A percentile compares a stretch with the other conserved stretches of the same genome.
Evolutionary conservation across 2,329 filamentous ascomycete species (phyloP).

Genomic region (Parastagonospora nodorum): DNA sequence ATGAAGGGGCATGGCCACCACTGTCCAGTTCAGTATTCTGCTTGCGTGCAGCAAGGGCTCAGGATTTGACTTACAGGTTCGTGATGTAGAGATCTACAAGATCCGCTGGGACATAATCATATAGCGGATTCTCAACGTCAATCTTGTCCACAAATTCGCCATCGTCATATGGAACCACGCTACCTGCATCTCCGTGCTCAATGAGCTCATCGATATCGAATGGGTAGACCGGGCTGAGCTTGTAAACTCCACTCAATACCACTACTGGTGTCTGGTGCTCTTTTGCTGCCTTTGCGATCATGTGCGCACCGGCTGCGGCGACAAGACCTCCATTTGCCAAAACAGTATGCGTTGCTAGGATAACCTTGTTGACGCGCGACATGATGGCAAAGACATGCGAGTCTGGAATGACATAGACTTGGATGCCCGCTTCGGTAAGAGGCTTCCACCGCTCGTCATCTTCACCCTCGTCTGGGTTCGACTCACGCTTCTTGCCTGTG

Average conservation of each 20-base stretch:
- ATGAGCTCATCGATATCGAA: slow-evolving; percentile 81
- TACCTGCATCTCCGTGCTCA: slow-evolving; percentile 82
- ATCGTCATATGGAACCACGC: slow-evolving; percentile 77
- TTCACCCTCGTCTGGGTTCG: slow-evolving; percentile 58
- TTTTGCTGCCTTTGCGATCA: slow-evolving; percentile 83
- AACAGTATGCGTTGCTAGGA: slow-evolving; percentile 84
- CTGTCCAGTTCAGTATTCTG: slow-evolving; percentile 44
- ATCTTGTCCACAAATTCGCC: slow-evolving; percentile 78
- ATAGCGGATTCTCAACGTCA: slow-evolving; percentile 77
- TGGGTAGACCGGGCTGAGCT: slow-evolving; percentile 87
- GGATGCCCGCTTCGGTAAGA: slow-evolving; percentile 76
- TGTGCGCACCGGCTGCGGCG: slow-evolving; percentile 79
- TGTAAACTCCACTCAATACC: slow-evolving; percentile 89
- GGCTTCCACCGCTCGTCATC: slow-evolving; percentile 71
- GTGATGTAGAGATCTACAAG: slow-evolving; percentile 83
- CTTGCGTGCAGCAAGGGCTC: slow-evolving; percentile 26
- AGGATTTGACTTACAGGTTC: slow-evolving; percentile 65
- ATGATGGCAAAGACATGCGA: slow-evolving; percentile 90
- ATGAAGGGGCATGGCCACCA: slow-evolving; percentile 71
- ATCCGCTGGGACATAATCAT: slow-evolving; percentile 80
- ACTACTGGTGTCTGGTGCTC: slow-evolving; percentile 84
- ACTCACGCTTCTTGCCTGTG: slow-evolving; percentile 57
- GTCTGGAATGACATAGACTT: slow-evolving; percentile 82
- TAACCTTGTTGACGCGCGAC: slow-evolving; percentile 93
- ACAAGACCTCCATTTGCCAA: slow-evolving; percentile 87